Base-by-base conservation (phyloP, 139 green algal species). In the Haematococcus sp. region DNA sequence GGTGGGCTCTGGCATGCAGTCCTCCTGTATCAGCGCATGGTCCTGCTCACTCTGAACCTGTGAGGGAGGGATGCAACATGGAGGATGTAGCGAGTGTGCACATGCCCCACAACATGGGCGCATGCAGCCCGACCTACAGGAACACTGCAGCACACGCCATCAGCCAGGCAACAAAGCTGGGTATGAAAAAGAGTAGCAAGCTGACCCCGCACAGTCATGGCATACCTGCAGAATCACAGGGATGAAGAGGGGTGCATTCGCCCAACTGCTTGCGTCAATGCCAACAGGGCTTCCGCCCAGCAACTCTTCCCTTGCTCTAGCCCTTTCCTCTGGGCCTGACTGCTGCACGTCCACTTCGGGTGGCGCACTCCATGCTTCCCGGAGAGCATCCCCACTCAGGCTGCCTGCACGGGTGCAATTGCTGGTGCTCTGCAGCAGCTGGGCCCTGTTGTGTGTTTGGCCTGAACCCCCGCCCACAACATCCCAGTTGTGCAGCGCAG, bases 11-110 rank as follows among this genome's bases (percentile, higher is more conserved):
- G 61, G 61, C 4, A 31, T 17, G 32, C 32, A 68, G 31, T 92
- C 83, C 4, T 82, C 63, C 0, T 81, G 59, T 51, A 92, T 77
- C 9, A 88, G 49, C 16, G 56, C 73, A 56, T 92, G 88, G 32
- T 90, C 81, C 1, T 32, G 58, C 33, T 84, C 76, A 27, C 63
- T 56, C 17, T 22, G 16, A 34, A 65, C 30, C 58, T 65, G 58
- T 11, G 25, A 40, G 3, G 4, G 54, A 9, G 54, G 4, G 16
- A 32, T 9, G 4, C 4, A 9, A 23, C 28, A 23, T 61, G 54
- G 4, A n/a, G 11, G 54, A 9, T 9, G 11, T 20, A 32, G 58
- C 30, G n/a, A 40, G 23, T 65, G 58, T 65, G 58, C 30, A 30
- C 30, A 22, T 65, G 58, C 30, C n/a, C n/a, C n/a, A n/a, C n/a